A percentile compares a stretch with the other conserved stretches of the same genome.
These are phyloP conservation scores for Suillus cothurnatus DNA, from an alignment of 768 basidiomycete species.

Conservation along the genomic window DNA sequence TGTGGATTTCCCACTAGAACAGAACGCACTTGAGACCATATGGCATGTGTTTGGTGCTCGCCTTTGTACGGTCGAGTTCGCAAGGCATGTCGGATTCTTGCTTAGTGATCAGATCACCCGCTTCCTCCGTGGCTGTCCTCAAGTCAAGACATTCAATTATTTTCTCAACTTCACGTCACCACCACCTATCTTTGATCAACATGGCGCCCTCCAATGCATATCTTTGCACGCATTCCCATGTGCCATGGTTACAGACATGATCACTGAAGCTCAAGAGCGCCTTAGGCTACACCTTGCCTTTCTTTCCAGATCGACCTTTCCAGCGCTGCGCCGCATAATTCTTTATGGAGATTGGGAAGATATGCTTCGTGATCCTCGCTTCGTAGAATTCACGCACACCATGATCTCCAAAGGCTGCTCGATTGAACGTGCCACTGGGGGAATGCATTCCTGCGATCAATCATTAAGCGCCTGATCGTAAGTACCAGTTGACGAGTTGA, in stretches of 20 bases:
- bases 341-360: conserved; percentile 58
- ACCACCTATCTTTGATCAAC: conserved; percentile 30
- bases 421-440: conserved; percentile 24
- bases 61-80: conserved; percentile 58
- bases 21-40: conserved; percentile 42
- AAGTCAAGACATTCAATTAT: conserved; percentile 56
- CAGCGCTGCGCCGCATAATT: conserved; percentile 46
- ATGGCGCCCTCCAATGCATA: conserved; percentile 42
- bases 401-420: conserved; percentile 37
- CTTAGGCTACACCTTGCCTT: conserved; percentile 50
- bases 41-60: conserved; percentile 54
- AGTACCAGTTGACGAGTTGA: neutral
- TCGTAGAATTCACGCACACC: conserved; percentile 32
- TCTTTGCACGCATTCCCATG: conserved; percentile 56
- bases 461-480: neutral
- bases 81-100: conserved; percentile 56
- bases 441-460: neutral
- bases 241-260: conserved; percentile 38
- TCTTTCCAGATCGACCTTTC: conserved; percentile 43
- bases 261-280: conserved; percentile 39
- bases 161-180: conserved; percentile 50
- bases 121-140: conserved; percentile 49
- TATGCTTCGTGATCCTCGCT: conserved; percentile 40
- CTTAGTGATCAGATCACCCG: conserved; percentile 47
- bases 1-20: conserved; percentile 46